Evolutionary conservation across 2,329 filamentous ascomycete species (phyloP).

Genomic region (Paecilomyces niveus): DNA sequence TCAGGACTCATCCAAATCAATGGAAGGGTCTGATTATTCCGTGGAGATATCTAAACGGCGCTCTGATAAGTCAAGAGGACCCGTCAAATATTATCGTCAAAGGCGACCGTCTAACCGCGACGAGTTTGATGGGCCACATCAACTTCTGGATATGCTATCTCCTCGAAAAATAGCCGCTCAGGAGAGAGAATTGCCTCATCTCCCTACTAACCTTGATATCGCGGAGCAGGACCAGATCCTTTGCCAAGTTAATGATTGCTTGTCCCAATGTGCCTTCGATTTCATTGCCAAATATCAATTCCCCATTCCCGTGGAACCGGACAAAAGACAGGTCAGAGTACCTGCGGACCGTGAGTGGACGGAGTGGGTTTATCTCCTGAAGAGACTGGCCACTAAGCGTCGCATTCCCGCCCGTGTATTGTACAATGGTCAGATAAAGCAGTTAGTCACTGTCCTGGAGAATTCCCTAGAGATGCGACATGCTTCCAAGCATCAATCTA

Average conservation of each 20-base stretch:
- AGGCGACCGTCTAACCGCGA: slow-evolving; percentile 72
- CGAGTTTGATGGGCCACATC: slow-evolving; percentile 83
- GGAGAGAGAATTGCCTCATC: slow-evolving; percentile 71
- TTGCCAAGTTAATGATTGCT: slow-evolving; percentile 71
- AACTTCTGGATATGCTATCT: slow-evolving; percentile 67
- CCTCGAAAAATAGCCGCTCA: slow-evolving; percentile 66
- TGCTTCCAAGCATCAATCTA: slow-evolving; percentile 73
- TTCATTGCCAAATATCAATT: slow-evolving; percentile 90
- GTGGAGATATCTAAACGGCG: slow-evolving; percentile 29
- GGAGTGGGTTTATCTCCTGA: slow-evolving; percentile 83
- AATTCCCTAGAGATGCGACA: slow-evolving; percentile 86
- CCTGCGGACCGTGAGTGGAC: slow-evolving; percentile 81
- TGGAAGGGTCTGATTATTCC: slow-evolving; percentile 29
- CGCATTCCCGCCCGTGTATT: slow-evolving; percentile 76
- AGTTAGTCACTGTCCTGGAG: slow-evolving; percentile 79
- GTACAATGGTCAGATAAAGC: slow-evolving; percentile 86
- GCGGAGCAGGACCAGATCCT: slow-evolving; percentile 80
- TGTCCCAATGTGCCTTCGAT: slow-evolving; percentile 81
- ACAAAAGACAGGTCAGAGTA: slow-evolving; percentile 69
- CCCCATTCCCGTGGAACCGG: slow-evolving; percentile 73
- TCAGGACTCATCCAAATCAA: slow-evolving; percentile 20
- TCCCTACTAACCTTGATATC: slow-evolving; percentile 74
- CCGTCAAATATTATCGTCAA: slow-evolving; percentile 41
- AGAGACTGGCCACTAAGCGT: slow-evolving; percentile 76
- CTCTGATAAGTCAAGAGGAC: slow-evolving; percentile 23